Percentiles rank a stretch among this genome's conserved stretches.
These are phyloP conservation scores for Chlamydomonas sp. DNA, from an alignment of 139 green algal genomes.

Conservation along the genomic window DNA sequence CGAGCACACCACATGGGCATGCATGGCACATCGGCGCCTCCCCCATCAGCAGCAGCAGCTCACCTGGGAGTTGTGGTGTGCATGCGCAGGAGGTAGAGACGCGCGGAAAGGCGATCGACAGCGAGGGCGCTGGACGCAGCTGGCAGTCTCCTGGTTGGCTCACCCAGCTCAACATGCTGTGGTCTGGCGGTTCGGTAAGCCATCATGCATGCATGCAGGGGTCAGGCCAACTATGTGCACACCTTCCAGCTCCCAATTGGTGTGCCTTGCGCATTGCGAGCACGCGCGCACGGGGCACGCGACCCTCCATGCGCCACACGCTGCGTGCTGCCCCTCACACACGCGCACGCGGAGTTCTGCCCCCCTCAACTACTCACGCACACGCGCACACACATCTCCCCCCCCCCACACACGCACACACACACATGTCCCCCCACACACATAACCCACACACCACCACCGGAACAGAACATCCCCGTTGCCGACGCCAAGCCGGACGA, in stretches of 20 bases:
- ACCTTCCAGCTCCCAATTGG: neutral
- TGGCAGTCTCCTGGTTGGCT: constrained; percentile 77
- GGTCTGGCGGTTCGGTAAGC: constrained; percentile 75
- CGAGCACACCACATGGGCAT: too few relatives aligned
- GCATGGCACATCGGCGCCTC: too few relatives aligned
- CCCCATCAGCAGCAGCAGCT: too few relatives aligned
- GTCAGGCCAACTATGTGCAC: neutral
- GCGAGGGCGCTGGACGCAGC: constrained; percentile 62
- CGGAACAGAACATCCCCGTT: constrained; percentile 89
- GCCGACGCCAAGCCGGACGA: constrained; percentile 91
- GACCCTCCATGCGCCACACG: too few relatives aligned
- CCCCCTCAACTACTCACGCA: neutral
- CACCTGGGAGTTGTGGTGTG: too few relatives aligned
- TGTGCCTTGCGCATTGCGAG: neutral
- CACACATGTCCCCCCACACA: neutral
- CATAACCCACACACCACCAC: constrained; percentile 45
- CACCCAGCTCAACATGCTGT: constrained; percentile 80
- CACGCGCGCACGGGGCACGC: too few relatives aligned
- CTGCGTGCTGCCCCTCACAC: neutral
- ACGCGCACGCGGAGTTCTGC: neutral
- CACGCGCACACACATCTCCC: neutral
- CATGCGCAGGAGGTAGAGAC: neutral
- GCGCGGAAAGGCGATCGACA: constrained; percentile 66
- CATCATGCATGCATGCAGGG: neutral
- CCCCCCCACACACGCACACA: neutral